Evolutionary conservation across 352 stramenopile genomes (phyloP).

Genomic region (Elongisporangium undulatum): DNA sequence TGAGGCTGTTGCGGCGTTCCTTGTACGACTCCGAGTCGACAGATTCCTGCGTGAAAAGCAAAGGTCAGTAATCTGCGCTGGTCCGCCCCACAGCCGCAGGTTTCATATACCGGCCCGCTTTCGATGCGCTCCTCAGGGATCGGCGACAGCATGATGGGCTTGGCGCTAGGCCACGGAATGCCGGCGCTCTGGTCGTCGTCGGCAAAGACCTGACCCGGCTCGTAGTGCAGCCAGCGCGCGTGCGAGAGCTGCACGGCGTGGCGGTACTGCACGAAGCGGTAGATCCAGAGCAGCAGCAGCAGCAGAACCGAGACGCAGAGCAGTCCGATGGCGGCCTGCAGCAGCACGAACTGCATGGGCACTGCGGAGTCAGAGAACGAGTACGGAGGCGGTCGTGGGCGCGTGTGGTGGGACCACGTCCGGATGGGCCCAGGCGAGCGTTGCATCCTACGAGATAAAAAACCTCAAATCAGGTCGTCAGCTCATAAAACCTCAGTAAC

Average conservation of each 20-base stretch:
- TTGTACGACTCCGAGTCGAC: neutral
- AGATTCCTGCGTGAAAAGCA: slow-evolving; percentile 8
- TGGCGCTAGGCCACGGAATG: slow-evolving; percentile 46
- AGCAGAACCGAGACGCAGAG: slow-evolving; percentile 31
- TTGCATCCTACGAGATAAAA: neutral
- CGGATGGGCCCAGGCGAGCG: too few relatives aligned
- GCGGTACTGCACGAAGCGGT: slow-evolving; percentile 58
- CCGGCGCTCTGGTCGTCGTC: slow-evolving; percentile 19
- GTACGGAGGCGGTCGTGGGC: too few relatives aligned
- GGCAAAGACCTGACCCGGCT: slow-evolving; percentile 20
- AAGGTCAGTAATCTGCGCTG: slow-evolving; percentile 12
- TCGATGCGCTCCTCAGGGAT: slow-evolving; percentile 61
- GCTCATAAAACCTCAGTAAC: neutral
- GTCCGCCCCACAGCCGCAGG: neutral
- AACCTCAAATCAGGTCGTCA: neutral
- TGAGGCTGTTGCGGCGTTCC: neutral
- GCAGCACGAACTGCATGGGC: slow-evolving; percentile 34
- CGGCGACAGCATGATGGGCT: slow-evolving; percentile 56
- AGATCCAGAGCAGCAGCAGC: slow-evolving; percentile 46
- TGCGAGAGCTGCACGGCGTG: slow-evolving; percentile 52
- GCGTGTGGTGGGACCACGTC: neutral
- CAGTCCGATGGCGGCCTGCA: slow-evolving; percentile 35
- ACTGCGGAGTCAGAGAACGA: slow-evolving; percentile 11
- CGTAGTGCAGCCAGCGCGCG: slow-evolving; percentile 60
- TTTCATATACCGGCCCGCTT: slow-evolving; percentile 32